Conservation (phyloP, 1,284 basidiomycete species). For the Athelia psychrophila region DNA sequence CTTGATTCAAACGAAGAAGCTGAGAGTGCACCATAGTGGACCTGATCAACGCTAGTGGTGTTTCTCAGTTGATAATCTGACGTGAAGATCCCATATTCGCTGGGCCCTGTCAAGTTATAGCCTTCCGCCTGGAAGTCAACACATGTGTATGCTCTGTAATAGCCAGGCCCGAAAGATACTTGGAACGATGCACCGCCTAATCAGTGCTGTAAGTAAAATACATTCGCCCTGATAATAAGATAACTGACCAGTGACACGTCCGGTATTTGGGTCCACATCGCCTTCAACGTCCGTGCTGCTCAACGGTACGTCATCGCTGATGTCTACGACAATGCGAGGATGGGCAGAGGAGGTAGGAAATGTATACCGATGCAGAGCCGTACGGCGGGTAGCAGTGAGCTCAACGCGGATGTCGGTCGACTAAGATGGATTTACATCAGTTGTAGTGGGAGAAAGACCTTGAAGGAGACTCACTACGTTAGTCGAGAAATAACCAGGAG, state of each 20-base stretch:
- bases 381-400: conserved; percentile 34
- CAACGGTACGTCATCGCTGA: conserved; percentile 55
- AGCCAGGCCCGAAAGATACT: conserved; percentile 51
- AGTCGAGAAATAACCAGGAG: conserved; percentile 38
- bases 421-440: conserved; percentile 18
- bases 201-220: background rate
- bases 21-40: conserved; percentile 34
- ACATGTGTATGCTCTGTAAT: conserved; percentile 58
- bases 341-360: conserved; percentile 14
- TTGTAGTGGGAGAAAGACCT: background rate
- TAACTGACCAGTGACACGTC: conserved; percentile 37
- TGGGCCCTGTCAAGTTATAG: conserved; percentile 17
- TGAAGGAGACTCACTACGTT: conserved; percentile 34
- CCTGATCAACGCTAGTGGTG: conserved; percentile 41
- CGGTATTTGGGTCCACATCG: conserved; percentile 42
- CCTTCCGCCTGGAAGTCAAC: conserved; percentile 58
- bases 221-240: background rate
- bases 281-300: conserved; percentile 47
- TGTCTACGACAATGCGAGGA: conserved; percentile 49
- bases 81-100: conserved; percentile 55
- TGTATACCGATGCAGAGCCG: conserved; percentile 34
- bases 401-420: conserved; percentile 36
- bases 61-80: conserved; percentile 47
- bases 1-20: background rate
- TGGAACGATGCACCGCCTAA: conserved; percentile 34